Evolutionary conservation across 805 yeast genomes (phyloP), one percentile per base, ranked within the genome.

Genomic region (Ascoidea tarda): DNA sequence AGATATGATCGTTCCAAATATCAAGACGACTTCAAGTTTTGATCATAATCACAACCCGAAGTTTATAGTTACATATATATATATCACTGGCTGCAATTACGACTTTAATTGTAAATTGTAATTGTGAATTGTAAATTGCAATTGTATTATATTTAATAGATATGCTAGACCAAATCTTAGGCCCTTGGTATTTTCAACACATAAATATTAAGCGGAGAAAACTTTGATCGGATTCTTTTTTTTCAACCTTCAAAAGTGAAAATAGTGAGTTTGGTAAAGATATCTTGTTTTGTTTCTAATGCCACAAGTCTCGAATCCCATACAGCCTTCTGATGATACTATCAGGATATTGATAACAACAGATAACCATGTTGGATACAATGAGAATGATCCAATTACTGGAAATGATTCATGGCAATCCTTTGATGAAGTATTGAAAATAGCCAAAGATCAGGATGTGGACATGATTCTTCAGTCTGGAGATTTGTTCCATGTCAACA

Each of bases 351-450:
- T 93, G 38, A 67, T 93, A 38, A 88, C 99, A 2, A 89, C 98
- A 1, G 99, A 93, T 62, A 93, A 93, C 63, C 99, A 93, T 71
- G 96, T 93, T 16, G 99, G 99, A 1, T 90, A 82, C 64, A 80
- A 81, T 54, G 99, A 93, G 63, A 77, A 77, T 46, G 98, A 93
- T 64, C 90, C 96, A 0, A 81, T 91, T 5, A 74, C 95, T 16
- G 96, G 96, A 1, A 84, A 85, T 59, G 99, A 93, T 62, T 78
- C 95, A 0, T 86, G 96, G 86, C 74, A 68, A 53, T 86, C 96
- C 0, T 91, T 93, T 60, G 79, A 85, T 52, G 99, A 93, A 65
- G 79, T 88, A 54, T 77, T 88, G 76, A 66, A 67, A 56, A 63
- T 89, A 2, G 97, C 96, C 6, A 71, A 71, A 55, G 75, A 74